Conservation (phyloP, 108 stramenopile genomes). For the Pseudonitzschia multiseries region DNA sequence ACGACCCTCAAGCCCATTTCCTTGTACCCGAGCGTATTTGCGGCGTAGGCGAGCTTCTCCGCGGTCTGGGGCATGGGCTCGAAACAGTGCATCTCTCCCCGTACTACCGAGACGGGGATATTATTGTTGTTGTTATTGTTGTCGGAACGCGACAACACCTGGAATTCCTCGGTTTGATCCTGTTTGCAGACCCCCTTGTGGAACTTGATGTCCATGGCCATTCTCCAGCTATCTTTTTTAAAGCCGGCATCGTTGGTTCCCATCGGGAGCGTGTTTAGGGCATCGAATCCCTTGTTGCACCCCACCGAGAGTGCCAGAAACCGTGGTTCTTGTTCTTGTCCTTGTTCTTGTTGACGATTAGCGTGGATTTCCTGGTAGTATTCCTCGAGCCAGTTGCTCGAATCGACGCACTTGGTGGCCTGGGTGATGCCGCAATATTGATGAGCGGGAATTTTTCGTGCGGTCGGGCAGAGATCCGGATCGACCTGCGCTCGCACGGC, state of each 20-base stretch:
- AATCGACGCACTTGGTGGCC: conserved; percentile 43
- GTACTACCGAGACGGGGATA: not conserved
- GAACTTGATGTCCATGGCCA: conserved; percentile 14
- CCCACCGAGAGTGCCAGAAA: conserved; percentile 48
- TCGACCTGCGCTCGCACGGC: not conserved
- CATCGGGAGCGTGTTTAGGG: conserved; percentile 57
- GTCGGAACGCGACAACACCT: not conserved
- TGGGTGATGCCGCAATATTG: conserved; percentile 34
- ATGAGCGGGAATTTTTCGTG: not conserved
- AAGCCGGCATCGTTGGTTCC: conserved; percentile 35
- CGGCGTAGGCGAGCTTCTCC: conserved; percentile 11
- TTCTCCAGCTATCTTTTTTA: conserved; percentile 43
- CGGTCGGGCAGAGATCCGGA: not conserved
- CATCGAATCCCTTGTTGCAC: conserved; percentile 78
- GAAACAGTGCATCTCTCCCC: conserved; percentile 43
- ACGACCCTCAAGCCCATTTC: conserved; percentile 33
- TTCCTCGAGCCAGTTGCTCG: conserved; percentile 27
- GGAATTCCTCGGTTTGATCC: conserved; percentile 3
- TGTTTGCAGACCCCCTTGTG: conserved; percentile 13
- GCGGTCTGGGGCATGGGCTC: conserved; percentile 63
- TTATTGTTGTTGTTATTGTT: not conserved
- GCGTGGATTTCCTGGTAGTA: not conserved
- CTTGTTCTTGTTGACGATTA: not conserved
- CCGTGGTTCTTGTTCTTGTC: not conserved
- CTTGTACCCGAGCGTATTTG: conserved; percentile 15